A percentile compares a stretch with the other conserved stretches of the same genome.
Conservation (phyloP, 192 early-diverging fungal species). For the Entophlyctis luteolus region DNA sequence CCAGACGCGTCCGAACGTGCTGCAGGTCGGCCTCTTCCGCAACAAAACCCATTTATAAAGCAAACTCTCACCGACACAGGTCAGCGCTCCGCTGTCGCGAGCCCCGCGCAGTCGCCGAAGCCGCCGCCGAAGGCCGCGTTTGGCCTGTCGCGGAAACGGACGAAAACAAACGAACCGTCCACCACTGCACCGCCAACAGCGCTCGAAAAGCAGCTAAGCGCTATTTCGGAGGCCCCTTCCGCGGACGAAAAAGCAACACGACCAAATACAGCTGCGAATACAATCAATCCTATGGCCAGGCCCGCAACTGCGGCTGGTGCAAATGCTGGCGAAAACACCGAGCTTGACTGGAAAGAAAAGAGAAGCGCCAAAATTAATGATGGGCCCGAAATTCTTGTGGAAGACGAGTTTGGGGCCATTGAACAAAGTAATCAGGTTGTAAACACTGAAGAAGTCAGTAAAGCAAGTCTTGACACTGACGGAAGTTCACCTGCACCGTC, state of each 20-base stretch:
- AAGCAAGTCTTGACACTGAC: no score
- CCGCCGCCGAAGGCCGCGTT: no score
- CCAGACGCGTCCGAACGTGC: no score
- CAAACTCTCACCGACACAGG: no score
- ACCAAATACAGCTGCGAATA: not conserved
- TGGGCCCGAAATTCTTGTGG: not conserved
- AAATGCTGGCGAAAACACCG: not conserved
- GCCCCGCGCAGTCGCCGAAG: no score
- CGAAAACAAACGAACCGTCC: not conserved
- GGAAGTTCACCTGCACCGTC: not conserved
- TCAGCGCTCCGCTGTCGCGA: no score
- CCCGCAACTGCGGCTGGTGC: not conserved
- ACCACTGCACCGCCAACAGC: not conserved
- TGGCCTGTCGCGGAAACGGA: no score
- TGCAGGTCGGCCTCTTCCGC: no score
- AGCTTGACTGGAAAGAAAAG: not conserved
- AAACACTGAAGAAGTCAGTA: not conserved
- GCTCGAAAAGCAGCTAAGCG: conserved; percentile 4
- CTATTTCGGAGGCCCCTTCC: conserved; percentile 6
- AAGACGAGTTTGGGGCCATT: no score
- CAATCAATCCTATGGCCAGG: not conserved
- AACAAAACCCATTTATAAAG: no score
- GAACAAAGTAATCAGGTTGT: not conserved
- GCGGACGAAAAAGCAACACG: conserved; percentile 11
- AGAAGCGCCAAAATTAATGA: not conserved